Evolutionary conservation across 2,329 filamentous ascomycete species (phyloP), one percentile per base, ranked within the genome.

Genomic region (Epichloe glyceriae): DNA sequence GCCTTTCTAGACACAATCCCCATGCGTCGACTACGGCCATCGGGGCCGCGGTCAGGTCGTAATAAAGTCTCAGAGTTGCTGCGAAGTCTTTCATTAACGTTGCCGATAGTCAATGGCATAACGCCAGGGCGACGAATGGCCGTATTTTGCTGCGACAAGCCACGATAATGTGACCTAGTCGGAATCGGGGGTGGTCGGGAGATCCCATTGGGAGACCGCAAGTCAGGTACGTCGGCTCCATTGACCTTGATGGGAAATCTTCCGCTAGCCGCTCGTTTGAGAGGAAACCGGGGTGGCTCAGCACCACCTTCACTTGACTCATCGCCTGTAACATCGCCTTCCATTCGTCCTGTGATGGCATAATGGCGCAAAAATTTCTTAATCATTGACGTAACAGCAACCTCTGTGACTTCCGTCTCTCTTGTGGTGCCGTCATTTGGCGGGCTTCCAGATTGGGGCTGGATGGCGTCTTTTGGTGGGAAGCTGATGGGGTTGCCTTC

Each of bases 401-500:
- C 73, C 53, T 83, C 79, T 14, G 76, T 78, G 33, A 82, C 75
- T 58, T 87, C 83, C 51, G 73, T 79, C 58, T 86, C 83, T 50
- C 65, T 60, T 42, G 73, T 57, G 14, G 70, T 67, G 2, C 72
- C 71, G 38, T 80, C 77, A 56, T 79, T 78, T 2, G 78, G 73
- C 17, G 77, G 76, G 46, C 71, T 80, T 40, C 68, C 68, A 17
- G 74, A 72, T 59, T 76, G 75, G 11, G 79, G 70, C 57, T 83
- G 80, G 26, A 88, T 65, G 14, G 85, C 74, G 56, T 85, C 82
- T 58, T 76, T 80, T 15, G 87, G 84, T 3, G 89, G 89, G 59
- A 91, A 91, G 52, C 76, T 79, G 52, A 96, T 78, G 8, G 87
- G 87, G 59, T 96, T 96, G 44, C 88, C 88, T 52, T 91, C 86